These are phyloP conservation scores for Trichoderma gamsii DNA, from an alignment of 495 filamentous ascomycete species.

Conservation along the genomic window DNA sequence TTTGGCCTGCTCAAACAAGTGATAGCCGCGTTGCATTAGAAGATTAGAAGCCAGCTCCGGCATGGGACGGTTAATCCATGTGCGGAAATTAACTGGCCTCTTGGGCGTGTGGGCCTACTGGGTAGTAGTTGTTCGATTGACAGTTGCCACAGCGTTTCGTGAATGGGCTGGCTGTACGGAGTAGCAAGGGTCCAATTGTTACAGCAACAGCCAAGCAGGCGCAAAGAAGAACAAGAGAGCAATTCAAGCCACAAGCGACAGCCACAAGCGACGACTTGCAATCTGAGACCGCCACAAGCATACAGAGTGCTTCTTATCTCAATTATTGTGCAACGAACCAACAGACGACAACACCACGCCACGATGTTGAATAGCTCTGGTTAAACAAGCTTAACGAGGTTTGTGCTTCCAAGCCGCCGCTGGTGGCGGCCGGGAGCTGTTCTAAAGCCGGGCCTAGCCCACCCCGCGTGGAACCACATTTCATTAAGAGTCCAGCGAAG, in stretches of 20 bases:
- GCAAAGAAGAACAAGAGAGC: neutral
- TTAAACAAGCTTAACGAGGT: neutral
- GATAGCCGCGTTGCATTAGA: slow-evolving; percentile 4
- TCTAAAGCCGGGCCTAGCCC: neutral
- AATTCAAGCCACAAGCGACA: too few species aligned
- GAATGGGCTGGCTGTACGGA: neutral
- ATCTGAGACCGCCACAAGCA: too few species aligned
- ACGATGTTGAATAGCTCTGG: neutral
- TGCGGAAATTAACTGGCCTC: slow-evolving; percentile 3
- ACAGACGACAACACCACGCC: neutral
- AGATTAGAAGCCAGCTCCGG: neutral
- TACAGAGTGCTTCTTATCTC: too few species aligned
- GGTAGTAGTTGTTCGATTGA: neutral
- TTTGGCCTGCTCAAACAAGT: neutral
- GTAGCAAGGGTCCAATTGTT: neutral
- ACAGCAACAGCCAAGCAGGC: too few species aligned
- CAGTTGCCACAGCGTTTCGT: slow-evolving; percentile 1
- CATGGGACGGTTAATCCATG: neutral
- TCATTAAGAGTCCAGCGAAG: neutral
- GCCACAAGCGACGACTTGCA: too few species aligned
- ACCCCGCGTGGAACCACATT: neutral
- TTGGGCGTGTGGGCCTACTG: neutral
- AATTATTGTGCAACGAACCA: neutral
- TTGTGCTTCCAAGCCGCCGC: neutral
- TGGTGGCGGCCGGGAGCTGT: neutral